Evolutionary conservation across 331 rosid species (phyloP), one percentile per base, ranked within the genome.

Genomic region (Phaseolus coccineus): DNA sequence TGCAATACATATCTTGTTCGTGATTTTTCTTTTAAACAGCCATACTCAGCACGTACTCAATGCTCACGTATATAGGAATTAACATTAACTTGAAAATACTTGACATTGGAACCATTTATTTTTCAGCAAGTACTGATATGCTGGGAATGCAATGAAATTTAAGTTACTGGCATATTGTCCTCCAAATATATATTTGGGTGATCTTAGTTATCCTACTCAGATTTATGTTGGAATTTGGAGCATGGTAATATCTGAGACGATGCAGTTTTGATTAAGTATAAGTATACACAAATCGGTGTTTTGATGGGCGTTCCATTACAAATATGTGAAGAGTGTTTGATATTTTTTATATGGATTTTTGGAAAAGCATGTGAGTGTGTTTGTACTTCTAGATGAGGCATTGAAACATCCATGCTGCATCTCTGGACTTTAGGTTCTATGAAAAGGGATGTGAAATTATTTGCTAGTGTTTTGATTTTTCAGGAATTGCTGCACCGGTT

Each of bases 401-500:
- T 42, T 74, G 31, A 62, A 55, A 57, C n/a, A 12, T 8, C 22
- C 47, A 56, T 74, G 33, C 24, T n/a, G 10, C 25, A 44, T 75
- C 35, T 47, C 57, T 44, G 15, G 71, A n/a, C 51, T 9, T 70
- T 27, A 44, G 72, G 59, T 62, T 28, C 33, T 69, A 11, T 37
- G 65, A 46, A 52, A 52, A 62, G 28, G 46, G 33, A 33, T 47
- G 31, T 31, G 7, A 64, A 35, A 24, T 80, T 77, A 86, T 71
- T 82, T 50, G 46, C 40, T 63, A 42, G 50, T 19, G 16, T 74
- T 57, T 72, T 70, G 63, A 68, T 73, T 75, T 84, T 52, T 77
- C 89, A 90, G 98, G 98, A 80, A 85, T 93, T 59, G 91, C 92
- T 53, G 90, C 89, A 47, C 91, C 97, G 37, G 88, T 93, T 87